A percentile compares a stretch with the other conserved stretches of the same genome.
These are phyloP conservation scores for Triticum urartu DNA, from an alignment of 176 grass and related monocot genomes.

Conservation along the genomic window DNA sequence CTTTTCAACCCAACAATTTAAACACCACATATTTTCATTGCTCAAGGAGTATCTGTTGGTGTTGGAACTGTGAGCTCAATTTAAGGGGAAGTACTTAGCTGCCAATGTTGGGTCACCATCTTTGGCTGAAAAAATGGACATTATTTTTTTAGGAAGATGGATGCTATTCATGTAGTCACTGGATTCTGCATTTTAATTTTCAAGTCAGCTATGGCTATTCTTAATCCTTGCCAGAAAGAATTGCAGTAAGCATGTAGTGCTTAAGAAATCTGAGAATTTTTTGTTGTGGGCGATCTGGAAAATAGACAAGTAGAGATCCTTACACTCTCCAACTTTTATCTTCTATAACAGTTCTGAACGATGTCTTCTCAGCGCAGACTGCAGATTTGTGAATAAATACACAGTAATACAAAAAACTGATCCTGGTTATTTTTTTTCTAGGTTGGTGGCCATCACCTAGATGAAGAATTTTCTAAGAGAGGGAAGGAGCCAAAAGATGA, in stretches of 20 bases:
- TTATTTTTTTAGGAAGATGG: not conserved
- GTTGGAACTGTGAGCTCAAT: not conserved
- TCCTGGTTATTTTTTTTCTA: not conserved
- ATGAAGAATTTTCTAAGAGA: too few relatives aligned
- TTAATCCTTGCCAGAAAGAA: not conserved
- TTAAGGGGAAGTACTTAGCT: not conserved
- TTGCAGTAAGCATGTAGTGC: not conserved
- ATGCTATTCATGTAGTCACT: not conserved
- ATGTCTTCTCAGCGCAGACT: not conserved
- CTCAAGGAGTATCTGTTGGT: not conserved
- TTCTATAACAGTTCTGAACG: not conserved
- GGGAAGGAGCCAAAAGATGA: too few relatives aligned
- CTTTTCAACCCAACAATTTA: not conserved
- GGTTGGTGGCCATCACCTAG: too few relatives aligned
- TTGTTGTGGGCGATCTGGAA: not conserved
- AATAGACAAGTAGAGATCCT: not conserved
- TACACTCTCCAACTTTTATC: not conserved
- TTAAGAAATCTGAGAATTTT: not conserved
- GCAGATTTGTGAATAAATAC: not conserved
- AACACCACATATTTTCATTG: not conserved
- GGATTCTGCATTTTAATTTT: conserved; percentile 13
- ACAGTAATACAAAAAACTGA: not conserved
- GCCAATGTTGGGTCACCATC: not conserved
- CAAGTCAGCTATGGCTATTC: not conserved
- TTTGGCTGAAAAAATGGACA: too few relatives aligned